These are phyloP conservation scores for Bacidia gigantensis DNA, from an alignment of 495 filamentous ascomycete species.

Conservation along the genomic window DNA sequence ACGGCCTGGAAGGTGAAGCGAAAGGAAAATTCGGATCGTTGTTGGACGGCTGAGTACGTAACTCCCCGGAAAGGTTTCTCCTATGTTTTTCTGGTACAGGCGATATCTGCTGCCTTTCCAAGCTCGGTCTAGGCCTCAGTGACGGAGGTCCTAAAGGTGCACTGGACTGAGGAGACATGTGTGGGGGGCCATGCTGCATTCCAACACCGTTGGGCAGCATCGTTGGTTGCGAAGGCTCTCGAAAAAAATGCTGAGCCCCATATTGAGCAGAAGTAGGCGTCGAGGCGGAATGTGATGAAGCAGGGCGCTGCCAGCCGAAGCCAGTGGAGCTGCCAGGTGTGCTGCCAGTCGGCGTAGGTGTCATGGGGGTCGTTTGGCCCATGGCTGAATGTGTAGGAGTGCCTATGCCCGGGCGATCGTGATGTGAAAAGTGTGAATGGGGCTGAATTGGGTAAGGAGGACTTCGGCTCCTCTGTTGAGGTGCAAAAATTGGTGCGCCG, in stretches of 20 bases:
- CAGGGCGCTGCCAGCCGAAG: constrained; percentile 30
- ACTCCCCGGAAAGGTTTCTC: constrained; percentile 27
- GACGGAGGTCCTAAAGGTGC: constrained; percentile 37
- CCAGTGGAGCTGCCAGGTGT: constrained; percentile 16
- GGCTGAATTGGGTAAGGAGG: constrained; percentile 20
- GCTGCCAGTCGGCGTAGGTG: constrained; percentile 14
- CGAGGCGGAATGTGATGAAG: constrained; percentile 35
- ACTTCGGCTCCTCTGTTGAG: constrained; percentile 18
- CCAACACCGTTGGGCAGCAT: background rate
- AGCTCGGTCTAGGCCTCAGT: constrained; percentile 17
- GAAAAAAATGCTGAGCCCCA: constrained; percentile 20
- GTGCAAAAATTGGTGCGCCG: constrained; percentile 26
- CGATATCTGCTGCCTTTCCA: constrained; percentile 10
- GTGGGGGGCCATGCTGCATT: constrained; percentile 1
- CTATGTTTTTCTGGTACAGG: constrained; percentile 20
- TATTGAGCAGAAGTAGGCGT: constrained; percentile 27
- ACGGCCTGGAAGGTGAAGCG: too few relatives aligned
- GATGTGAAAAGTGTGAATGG: constrained; percentile 25
- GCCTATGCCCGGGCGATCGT: constrained; percentile 22
- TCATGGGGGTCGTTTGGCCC: constrained; percentile 13
- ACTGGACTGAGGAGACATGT: constrained; percentile 23
- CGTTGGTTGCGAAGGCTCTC: constrained; percentile 31
- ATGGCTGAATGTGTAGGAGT: constrained; percentile 24
- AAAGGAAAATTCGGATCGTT: too few relatives aligned
- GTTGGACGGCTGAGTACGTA: constrained; percentile 14